These are phyloP conservation scores for Annulohypoxylon truncatum DNA, from an alignment of 2,329 filamentous ascomycete genomes.

Conservation along the genomic window DNA sequence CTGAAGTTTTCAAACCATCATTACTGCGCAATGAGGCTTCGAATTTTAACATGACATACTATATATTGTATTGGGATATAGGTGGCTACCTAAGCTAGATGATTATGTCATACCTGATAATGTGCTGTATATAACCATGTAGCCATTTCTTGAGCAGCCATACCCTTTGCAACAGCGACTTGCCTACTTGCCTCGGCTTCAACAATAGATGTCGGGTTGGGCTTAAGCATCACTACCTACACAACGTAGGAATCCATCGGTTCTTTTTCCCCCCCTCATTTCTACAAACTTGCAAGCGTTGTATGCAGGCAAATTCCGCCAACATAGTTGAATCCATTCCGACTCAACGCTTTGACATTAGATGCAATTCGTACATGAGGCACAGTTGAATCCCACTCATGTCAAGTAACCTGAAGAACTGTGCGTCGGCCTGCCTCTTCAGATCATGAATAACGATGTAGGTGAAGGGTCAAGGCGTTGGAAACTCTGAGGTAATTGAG, in stretches of 20 bases:
- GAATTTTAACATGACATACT: background rate
- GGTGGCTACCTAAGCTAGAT: too few relatives aligned
- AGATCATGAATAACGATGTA: constrained; percentile 10
- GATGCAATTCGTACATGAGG: constrained; percentile 6
- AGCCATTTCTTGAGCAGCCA: background rate
- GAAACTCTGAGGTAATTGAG: constrained; percentile 5
- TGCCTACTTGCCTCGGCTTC: background rate
- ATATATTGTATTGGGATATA: too few relatives aligned
- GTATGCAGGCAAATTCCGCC: background rate
- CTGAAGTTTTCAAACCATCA: background rate
- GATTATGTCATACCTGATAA: background rate
- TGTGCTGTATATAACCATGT: background rate
- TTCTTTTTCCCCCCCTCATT: background rate
- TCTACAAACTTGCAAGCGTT: background rate
- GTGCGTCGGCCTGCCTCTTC: constrained; percentile 8
- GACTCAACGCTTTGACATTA: constrained; percentile 13
- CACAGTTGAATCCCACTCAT: constrained; percentile 7
- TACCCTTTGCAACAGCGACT: background rate
- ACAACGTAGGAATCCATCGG: background rate
- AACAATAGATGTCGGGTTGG: background rate
- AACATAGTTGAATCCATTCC: background rate
- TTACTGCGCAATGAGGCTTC: background rate
- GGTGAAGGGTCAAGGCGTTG: constrained; percentile 17
- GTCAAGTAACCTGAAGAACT: constrained; percentile 1
- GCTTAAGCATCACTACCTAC: background rate